phyloP scores from a whole-genome alignment of 805 yeast genomes.

The Candida pini region DNA sequence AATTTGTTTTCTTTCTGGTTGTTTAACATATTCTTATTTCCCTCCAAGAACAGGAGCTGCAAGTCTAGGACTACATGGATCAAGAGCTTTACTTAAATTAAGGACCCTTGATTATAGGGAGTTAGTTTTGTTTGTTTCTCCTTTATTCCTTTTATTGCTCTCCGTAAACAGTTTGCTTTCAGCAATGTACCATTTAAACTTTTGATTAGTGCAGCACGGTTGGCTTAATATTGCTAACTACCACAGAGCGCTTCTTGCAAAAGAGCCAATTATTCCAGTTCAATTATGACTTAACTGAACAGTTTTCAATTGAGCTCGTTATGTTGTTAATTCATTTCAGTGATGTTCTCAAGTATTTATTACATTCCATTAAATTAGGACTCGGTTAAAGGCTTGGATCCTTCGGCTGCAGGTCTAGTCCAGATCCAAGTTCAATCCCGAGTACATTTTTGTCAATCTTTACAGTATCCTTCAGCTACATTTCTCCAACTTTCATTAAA shows the following conservation, averaged over 20 bases:
- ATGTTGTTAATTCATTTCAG: constrained; percentile 65
- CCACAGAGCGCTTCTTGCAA: constrained; percentile 45
- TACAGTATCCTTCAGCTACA: constrained; percentile 36
- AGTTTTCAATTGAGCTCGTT: constrained; percentile 58
- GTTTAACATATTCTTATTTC: constrained; percentile 32
- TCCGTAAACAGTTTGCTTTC: constrained; percentile 52
- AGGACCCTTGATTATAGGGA: constrained; percentile 66
- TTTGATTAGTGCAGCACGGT: constrained; percentile 27
- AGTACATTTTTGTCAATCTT: constrained; percentile 60
- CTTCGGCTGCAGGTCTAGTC: constrained; percentile 33
- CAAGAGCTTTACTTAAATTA: constrained; percentile 40
- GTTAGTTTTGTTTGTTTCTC: constrained; percentile 48
- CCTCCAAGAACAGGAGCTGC: constrained; percentile 38
- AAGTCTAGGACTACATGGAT: constrained; percentile 46
- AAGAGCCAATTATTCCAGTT: constrained; percentile 66
- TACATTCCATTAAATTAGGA: constrained; percentile 63
- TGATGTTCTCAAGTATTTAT: constrained; percentile 60
- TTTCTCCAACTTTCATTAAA: constrained; percentile 32
- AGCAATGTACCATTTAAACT: constrained; percentile 33
- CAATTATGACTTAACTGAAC: constrained; percentile 53
- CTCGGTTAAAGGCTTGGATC: constrained; percentile 22
- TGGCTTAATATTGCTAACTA: constrained; percentile 44
- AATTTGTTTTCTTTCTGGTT: constrained; percentile 37
- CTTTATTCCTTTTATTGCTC: constrained; percentile 53
- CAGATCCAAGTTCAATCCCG: constrained; percentile 57